phyloP scores from a whole-genome alignment of 257 asterid genomes.

The Nicotiana noctiflora region DNA sequence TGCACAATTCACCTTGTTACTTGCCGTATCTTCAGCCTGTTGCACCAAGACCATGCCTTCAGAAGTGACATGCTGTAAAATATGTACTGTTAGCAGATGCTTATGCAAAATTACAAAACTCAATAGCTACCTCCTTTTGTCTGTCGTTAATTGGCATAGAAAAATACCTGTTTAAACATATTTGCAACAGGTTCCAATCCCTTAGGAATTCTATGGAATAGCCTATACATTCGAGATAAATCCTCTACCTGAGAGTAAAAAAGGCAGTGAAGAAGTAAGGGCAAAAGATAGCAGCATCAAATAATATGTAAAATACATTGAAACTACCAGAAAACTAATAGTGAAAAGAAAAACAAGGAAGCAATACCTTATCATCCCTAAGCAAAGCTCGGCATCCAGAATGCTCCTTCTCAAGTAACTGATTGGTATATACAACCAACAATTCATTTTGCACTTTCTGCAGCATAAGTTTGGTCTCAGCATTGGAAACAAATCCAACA shows the following conservation, averaged over 20 bases:
- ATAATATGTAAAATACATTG: background rate
- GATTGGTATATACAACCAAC: conserved; percentile 24
- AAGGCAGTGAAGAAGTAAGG: background rate
- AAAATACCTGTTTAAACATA: conserved; percentile 39
- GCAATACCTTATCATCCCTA: conserved; percentile 41
- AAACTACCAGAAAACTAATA: background rate
- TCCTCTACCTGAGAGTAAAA: conserved; percentile 36
- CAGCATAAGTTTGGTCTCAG: background rate
- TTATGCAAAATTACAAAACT: background rate
- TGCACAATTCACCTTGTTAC: conserved; percentile 29
- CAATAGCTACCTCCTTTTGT: background rate
- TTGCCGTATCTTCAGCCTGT: conserved; percentile 45
- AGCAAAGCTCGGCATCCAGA: conserved; percentile 45
- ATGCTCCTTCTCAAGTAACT: conserved; percentile 46
- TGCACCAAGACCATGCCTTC: conserved; percentile 49
- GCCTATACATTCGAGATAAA: conserved; percentile 55
- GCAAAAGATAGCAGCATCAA: background rate
- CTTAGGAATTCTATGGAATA: conserved; percentile 27
- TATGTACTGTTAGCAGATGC: background rate
- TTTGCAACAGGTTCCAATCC: conserved; percentile 36
- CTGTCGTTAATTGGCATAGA: background rate
- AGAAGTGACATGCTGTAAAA: conserved; percentile 37
- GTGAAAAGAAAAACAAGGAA: background rate
- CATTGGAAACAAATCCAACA: background rate
- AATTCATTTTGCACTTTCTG: conserved; percentile 36